Conservation (phyloP, 1,139 yeast genomes). For the Hemisphaericaspora lyxosophila region DNA sequence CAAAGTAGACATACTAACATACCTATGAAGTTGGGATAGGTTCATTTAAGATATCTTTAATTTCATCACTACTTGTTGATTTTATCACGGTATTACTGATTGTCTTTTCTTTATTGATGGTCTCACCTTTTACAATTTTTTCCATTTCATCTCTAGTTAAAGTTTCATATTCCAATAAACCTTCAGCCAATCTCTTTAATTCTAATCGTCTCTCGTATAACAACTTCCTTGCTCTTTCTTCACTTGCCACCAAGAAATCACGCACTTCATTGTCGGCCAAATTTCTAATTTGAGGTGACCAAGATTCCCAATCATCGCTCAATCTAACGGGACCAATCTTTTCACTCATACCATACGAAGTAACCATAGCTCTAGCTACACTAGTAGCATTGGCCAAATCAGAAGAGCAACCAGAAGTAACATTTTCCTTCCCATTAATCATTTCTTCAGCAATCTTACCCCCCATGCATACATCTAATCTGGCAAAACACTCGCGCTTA, state of each 20-base stretch:
- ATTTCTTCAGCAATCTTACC: conserved; percentile 97
- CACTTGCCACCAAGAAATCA: conserved; percentile 68
- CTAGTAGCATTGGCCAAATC: conserved; percentile 88
- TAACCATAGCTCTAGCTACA: conserved; percentile 96
- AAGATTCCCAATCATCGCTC: conserved; percentile 86
- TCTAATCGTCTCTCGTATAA: conserved; percentile 65
- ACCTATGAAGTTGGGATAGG: conserved; percentile 11
- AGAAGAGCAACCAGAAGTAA: conserved; percentile 91
- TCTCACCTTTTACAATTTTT: conserved; percentile 75
- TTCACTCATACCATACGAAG: conserved; percentile 95
- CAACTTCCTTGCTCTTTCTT: conserved; percentile 71
- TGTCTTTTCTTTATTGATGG: conserved; percentile 63
- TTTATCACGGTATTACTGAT: conserved; percentile 79
- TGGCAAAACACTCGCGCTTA: conserved; percentile 82
- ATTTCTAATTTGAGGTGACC: conserved; percentile 88
- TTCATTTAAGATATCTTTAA: conserved; percentile 12
- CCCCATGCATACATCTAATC: conserved; percentile 97
- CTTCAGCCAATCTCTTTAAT: conserved; percentile 85
- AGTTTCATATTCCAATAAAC: conserved; percentile 92
- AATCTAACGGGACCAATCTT: conserved; percentile 88
- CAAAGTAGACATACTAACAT: too few species aligned
- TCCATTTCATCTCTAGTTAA: conserved; percentile 90
- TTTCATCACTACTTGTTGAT: conserved; percentile 11
- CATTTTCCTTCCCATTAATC: conserved; percentile 86
- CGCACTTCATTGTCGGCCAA: conserved; percentile 92